phyloP scores from a whole-genome alignment of 176 grass and related monocot genomes.

The Canna indica region DNA sequence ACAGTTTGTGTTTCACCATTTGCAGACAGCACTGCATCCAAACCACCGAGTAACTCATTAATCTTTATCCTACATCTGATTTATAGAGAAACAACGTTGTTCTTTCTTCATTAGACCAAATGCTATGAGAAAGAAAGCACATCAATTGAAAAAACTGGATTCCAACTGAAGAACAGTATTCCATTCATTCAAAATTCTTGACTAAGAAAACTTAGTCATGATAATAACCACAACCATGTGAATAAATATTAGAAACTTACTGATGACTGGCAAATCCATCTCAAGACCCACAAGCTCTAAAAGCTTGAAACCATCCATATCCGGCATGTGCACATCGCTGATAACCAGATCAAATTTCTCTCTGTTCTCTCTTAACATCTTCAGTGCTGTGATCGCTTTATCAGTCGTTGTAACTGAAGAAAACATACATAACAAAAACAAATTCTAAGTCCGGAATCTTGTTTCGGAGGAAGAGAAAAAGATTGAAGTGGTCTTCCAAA shows the following conservation, averaged over 20 bases:
- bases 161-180: neutral
- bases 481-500: neutral
- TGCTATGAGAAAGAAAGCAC: neutral
- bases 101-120: neutral
- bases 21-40: slow-evolving; percentile 43
- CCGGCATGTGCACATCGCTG: slow-evolving; percentile 66
- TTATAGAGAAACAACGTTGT: neutral
- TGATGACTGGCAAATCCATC: slow-evolving; percentile 84
- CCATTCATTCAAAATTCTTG: neutral
- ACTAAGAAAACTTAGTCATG: neutral
- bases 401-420: slow-evolving; percentile 40
- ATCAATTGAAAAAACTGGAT: neutral
- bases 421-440: neutral
- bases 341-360: slow-evolving; percentile 67
- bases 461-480: neutral
- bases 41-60: neutral
- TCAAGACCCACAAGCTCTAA: slow-evolving; percentile 50
- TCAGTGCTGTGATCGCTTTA: slow-evolving; percentile 36
- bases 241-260: slow-evolving; percentile 27
- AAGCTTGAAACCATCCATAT: slow-evolving; percentile 66
- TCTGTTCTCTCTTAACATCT: slow-evolving; percentile 46
- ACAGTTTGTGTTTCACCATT: slow-evolving; percentile 31
- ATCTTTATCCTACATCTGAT: too few species aligned
- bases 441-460: neutral
- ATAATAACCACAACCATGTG: neutral